A percentile compares a stretch with the other conserved stretches of the same genome.
phyloP scores from a whole-genome alignment of 2,329 filamentous ascomycete species.

The Trichoderma hamatum region DNA sequence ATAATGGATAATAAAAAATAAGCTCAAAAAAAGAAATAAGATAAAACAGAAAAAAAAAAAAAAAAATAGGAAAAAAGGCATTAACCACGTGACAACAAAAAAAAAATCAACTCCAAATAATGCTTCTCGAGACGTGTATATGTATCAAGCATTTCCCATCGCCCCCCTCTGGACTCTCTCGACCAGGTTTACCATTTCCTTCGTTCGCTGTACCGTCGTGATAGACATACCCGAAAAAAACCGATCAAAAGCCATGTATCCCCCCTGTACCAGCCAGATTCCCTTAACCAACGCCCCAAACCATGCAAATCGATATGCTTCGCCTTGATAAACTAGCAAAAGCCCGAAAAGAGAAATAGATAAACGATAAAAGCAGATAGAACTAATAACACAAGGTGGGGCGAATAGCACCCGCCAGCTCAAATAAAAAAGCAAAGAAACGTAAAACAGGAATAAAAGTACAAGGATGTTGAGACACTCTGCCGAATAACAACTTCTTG shows the following conservation, averaged over 20 bases:
- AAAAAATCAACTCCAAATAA: constrained; percentile 25
- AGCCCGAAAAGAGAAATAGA: neutral
- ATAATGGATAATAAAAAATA: constrained; percentile 10
- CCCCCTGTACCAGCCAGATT: constrained; percentile 16
- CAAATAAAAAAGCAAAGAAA: constrained; percentile 12
- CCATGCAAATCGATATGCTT: constrained; percentile 37
- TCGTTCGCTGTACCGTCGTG: constrained; percentile 1
- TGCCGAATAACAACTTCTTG: neutral
- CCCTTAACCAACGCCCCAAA: constrained; percentile 37
- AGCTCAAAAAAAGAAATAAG: neutral
- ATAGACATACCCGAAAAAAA: neutral
- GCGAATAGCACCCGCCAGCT: neutral
- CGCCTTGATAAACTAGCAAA: constrained; percentile 28
- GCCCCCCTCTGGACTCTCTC: neutral
- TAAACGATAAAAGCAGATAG: constrained; percentile 7
- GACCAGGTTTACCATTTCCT: constrained; percentile 1
- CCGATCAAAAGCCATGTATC: constrained; percentile 13
- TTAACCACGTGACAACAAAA: constrained; percentile 6
- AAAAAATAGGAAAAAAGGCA: neutral
- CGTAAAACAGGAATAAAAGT: constrained; percentile 25
- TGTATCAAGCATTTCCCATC: constrained; percentile 10
- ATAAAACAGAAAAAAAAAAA: neutral
- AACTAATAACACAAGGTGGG: neutral
- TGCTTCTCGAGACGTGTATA: constrained; percentile 27
- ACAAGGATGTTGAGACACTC: constrained; percentile 17